phyloP scores from a whole-genome alignment of 108 stramenopile species.

The Nitzschia sp. region DNA sequence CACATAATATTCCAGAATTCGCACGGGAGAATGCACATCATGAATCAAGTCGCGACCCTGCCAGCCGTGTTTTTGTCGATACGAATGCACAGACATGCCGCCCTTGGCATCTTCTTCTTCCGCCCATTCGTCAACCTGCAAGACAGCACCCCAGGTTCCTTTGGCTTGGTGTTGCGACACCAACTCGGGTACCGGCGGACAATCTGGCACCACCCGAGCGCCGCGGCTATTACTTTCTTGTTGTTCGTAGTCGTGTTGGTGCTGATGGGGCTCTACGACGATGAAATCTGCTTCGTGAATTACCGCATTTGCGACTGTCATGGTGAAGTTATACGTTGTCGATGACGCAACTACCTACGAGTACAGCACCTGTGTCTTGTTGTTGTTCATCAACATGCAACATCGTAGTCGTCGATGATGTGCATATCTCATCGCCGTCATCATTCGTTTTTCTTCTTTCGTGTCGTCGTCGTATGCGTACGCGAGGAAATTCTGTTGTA shows the following conservation, averaged over 20 bases:
- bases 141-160: slow-evolving; percentile 45
- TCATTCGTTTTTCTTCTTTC: too few species aligned
- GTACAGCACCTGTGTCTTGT: too few species aligned
- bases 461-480: too few species aligned
- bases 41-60: slow-evolving; percentile 73
- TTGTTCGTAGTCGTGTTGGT: too few species aligned
- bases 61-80: slow-evolving; percentile 68
- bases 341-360: too few species aligned
- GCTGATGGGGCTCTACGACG: neutral
- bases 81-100: slow-evolving; percentile 21
- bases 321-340: too few species aligned
- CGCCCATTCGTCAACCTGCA: slow-evolving; percentile 64
- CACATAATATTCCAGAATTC: slow-evolving; percentile 65
- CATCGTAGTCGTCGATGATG: too few species aligned
- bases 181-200: slow-evolving; percentile 15
- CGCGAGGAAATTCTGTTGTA: too few species aligned
- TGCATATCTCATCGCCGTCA: too few species aligned
- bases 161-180: slow-evolving; percentile 5
- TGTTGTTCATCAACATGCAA: too few species aligned
- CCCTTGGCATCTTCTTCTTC: slow-evolving; percentile 19
- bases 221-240: too few species aligned
- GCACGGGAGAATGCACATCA: slow-evolving; percentile 54
- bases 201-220: too few species aligned
- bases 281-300: neutral
- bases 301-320: neutral